Percentiles rank a stretch among this genome's conserved stretches.
Conservation (phyloP, 306 rosid species). For the Sechiopsis laciniata region DNA sequence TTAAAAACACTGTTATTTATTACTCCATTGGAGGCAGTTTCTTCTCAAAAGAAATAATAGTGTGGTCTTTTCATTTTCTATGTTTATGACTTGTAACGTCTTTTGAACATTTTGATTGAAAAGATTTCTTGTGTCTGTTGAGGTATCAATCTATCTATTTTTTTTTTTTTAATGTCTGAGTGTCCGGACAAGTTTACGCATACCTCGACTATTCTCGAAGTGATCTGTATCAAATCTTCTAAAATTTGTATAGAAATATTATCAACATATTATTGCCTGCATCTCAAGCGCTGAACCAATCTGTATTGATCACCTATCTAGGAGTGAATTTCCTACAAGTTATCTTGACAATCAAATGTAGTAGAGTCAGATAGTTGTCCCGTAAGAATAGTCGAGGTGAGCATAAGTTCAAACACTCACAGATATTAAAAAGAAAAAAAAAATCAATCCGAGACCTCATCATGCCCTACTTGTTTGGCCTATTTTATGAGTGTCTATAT, state of each 20-base stretch:
- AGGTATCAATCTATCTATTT: not conserved
- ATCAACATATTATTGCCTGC: not conserved
- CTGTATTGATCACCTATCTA: too few relatives aligned
- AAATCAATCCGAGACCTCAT: not conserved
- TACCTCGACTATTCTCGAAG: too few relatives aligned
- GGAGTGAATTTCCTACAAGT: too few relatives aligned
- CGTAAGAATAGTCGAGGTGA: too few relatives aligned
- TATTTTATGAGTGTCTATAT: not conserved
- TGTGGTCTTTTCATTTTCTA: not conserved
- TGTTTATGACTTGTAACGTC: not conserved
- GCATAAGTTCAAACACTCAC: too few relatives aligned
- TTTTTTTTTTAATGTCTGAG: too few relatives aligned
- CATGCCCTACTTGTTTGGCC: not conserved
- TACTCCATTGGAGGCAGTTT: not conserved
- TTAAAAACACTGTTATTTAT: not conserved
- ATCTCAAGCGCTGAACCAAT: not conserved
- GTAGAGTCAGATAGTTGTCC: too few relatives aligned
- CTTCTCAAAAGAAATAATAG: not conserved
- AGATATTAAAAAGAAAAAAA: too few relatives aligned
- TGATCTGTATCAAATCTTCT: not conserved
- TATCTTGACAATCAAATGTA: too few relatives aligned
- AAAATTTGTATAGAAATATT: not conserved
- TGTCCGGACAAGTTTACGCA: too few relatives aligned
- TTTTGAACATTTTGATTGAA: conserved; percentile 8
- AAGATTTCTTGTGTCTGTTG: not conserved